These are phyloP conservation scores for Bertia moriformis DNA, from an alignment of 2,329 filamentous ascomycete species.

Conservation along the genomic window DNA sequence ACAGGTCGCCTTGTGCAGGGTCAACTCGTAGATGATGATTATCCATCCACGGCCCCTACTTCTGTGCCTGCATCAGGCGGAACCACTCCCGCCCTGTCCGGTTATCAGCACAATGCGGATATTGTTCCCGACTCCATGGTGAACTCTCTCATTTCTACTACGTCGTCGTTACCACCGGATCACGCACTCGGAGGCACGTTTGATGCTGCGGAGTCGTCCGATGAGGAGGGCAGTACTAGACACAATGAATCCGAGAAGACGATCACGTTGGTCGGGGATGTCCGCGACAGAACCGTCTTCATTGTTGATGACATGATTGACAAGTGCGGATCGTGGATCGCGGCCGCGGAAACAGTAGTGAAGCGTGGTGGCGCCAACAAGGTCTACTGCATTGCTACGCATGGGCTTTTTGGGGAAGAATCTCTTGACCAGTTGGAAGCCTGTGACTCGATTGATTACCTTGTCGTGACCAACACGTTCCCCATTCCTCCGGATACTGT, in stretches of 20 bases:
- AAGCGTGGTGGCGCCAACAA: slow-evolving; percentile 83
- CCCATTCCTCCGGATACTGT: slow-evolving; percentile 68
- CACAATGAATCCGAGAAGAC: slow-evolving; percentile 76
- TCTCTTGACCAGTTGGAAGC: slow-evolving; percentile 78
- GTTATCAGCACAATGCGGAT: slow-evolving; percentile 57
- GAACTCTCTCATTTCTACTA: background rate
- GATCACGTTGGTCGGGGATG: slow-evolving; percentile 93
- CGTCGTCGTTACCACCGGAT: background rate
- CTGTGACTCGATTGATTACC: slow-evolving; percentile 84
- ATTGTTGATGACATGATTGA: slow-evolving; percentile 99
- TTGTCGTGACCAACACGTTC: slow-evolving; percentile 95
- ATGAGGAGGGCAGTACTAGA: slow-evolving; percentile 66
- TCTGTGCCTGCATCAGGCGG: slow-evolving; percentile 47
- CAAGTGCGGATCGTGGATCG: slow-evolving; percentile 92
- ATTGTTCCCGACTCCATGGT: slow-evolving; percentile 21
- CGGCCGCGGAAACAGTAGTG: slow-evolving; percentile 87
- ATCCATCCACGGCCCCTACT: slow-evolving; percentile 67
- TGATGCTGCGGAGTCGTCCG: slow-evolving; percentile 68
- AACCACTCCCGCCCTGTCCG: slow-evolving; percentile 73
- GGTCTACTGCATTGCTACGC: slow-evolving; percentile 95
- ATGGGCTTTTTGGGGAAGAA: slow-evolving; percentile 84
- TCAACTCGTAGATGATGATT: slow-evolving; percentile 89
- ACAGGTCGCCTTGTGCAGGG: slow-evolving; percentile 83
- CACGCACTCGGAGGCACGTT: slow-evolving; percentile 65
- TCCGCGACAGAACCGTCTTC: slow-evolving; percentile 74